phyloP scores from a whole-genome alignment of 2,329 filamentous ascomycete genomes.

The Fusarium irregulare region DNA sequence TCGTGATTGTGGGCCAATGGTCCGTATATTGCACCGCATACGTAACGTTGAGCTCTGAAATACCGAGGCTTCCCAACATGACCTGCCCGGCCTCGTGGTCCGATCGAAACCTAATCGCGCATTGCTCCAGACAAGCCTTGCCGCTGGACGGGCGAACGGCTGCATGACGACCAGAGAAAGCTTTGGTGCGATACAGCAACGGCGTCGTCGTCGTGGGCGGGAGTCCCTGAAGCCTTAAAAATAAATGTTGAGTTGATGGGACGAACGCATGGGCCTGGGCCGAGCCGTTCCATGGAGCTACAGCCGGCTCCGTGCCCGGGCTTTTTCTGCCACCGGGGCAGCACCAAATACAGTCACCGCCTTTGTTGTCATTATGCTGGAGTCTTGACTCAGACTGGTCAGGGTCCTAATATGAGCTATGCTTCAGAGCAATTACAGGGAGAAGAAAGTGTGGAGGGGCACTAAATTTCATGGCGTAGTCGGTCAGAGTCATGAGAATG shows the following conservation, averaged over 20 bases:
- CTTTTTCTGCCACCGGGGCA: conserved; percentile 43
- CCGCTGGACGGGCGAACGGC: conserved; percentile 50
- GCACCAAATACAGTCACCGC: conserved; percentile 35
- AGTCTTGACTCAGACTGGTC: conserved; percentile 8
- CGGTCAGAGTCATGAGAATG: conserved; percentile 31
- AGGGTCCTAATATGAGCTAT: conserved; percentile 11
- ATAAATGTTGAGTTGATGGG: conserved; percentile 36
- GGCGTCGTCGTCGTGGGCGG: conserved; percentile 25
- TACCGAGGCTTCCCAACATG: conserved; percentile 26
- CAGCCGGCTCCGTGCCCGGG: conserved; percentile 39
- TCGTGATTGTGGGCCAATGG: conserved; percentile 40
- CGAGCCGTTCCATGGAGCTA: conserved; percentile 39
- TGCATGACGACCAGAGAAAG: conserved; percentile 48
- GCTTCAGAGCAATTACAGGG: conserved; percentile 15
- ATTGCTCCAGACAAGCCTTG: conserved; percentile 48
- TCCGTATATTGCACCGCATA: conserved; percentile 36
- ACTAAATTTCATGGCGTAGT: conserved; percentile 15
- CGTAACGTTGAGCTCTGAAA: conserved; percentile 35
- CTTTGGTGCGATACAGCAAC: conserved; percentile 16
- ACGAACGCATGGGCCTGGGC: conserved; percentile 39
- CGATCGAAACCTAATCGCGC: conserved; percentile 44
- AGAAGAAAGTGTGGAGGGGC: conserved; percentile 35
- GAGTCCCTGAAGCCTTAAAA: conserved; percentile 19
- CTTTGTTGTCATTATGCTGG: conserved; percentile 16
- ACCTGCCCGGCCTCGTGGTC: conserved; percentile 34